Evolutionary conservation across 179 eudicot species (phyloP), one percentile per base, ranked within the genome.

Genomic region (Actinidia polygama): DNA sequence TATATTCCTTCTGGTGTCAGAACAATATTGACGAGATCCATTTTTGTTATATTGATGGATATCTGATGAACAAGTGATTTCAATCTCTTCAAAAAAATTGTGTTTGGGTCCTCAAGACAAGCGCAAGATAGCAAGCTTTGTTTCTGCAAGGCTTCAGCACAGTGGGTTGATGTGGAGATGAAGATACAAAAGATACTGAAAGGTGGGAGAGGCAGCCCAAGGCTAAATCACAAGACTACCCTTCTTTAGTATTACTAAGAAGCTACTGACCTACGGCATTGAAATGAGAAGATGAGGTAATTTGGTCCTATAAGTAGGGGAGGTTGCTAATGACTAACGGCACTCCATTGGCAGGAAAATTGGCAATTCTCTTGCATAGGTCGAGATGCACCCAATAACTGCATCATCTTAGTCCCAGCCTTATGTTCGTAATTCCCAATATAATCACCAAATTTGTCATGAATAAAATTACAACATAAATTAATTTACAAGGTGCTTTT

Each of bases 81-180:
- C 3, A 15, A 8, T 69, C 2, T 55, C 23, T 55, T 55, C 61
- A 55, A 47, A 19, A 26, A 26, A n/a, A 18, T 36, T 58, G n/a
- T 54, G 47, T 7, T 15, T 30, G 36, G 18, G 6, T 40, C 40
- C 62, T 55, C 2, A 2, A 14, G 50, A 24, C 62, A 24, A 58
- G 63, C 68, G 10, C 68, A 77, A 58, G 36, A 58, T 30, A 75
- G 64, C 26, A 64, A 57, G 79, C 66, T 10, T 75, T 24, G 46
- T 15, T 77, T 67, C 47, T 26, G 47, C 12, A 73, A 12, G 18
- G 24, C 40, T 11, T 53, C 62, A 74, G 23, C 7, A 15, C 21
- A 19, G 59, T 11, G 18, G 59, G 44, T 73, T 73, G 30, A 54
- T 57, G 50, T 9, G 50, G 24, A 55, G n/a, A 73, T 53, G 44